Percentiles rank a stretch among this genome's conserved stretches.
Evolutionary conservation across 2,329 filamentous ascomycete genomes (phyloP).

Genomic region (Albophoma yamanashiensis): DNA sequence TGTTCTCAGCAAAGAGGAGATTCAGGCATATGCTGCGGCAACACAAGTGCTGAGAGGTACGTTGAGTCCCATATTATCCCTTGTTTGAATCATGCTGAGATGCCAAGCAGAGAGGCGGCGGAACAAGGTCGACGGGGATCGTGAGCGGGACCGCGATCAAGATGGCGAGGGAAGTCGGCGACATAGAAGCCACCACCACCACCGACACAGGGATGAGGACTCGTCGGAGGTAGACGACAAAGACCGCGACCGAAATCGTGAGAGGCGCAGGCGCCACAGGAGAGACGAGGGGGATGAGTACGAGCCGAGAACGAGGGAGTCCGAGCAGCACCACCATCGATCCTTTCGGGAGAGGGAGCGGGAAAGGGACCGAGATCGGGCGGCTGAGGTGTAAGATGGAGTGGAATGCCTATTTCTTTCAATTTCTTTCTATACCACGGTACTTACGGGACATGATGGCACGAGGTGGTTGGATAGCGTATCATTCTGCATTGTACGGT

Average conservation of each 20-base stretch:
- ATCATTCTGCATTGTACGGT: not conserved
- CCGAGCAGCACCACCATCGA: slow-evolving; percentile 9
- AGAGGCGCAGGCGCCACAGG: slow-evolving; percentile 10
- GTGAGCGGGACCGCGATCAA: slow-evolving; percentile 20
- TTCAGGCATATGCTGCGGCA: slow-evolving; percentile 73
- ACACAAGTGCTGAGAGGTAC: slow-evolving; percentile 74
- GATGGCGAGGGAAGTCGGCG: slow-evolving; percentile 12
- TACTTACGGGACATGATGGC: not conserved
- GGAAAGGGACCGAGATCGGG: slow-evolving; percentile 8
- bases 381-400: not conserved
- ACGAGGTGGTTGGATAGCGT: not conserved
- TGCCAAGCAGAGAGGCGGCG: slow-evolving; percentile 18
- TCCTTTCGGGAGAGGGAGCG: slow-evolving; percentile 11
- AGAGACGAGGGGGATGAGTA: slow-evolving; percentile 12
- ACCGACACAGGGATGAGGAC: slow-evolving; percentile 21
- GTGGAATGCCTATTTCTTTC: not conserved
- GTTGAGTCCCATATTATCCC: slow-evolving; percentile 12
- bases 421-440: not conserved
- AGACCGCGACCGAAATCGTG: slow-evolving; percentile 5
- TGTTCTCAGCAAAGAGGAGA: slow-evolving; percentile 80
- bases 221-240: slow-evolving; percentile 1
- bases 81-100: not conserved
- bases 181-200: slow-evolving; percentile 19
- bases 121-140: slow-evolving; percentile 23
- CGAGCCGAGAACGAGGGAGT: slow-evolving; percentile 5